A percentile compares a stretch with the other conserved stretches of the same genome.
Evolutionary conservation across 768 basidiomycete species (phyloP).

Genomic region (Pisolithus sp.): DNA sequence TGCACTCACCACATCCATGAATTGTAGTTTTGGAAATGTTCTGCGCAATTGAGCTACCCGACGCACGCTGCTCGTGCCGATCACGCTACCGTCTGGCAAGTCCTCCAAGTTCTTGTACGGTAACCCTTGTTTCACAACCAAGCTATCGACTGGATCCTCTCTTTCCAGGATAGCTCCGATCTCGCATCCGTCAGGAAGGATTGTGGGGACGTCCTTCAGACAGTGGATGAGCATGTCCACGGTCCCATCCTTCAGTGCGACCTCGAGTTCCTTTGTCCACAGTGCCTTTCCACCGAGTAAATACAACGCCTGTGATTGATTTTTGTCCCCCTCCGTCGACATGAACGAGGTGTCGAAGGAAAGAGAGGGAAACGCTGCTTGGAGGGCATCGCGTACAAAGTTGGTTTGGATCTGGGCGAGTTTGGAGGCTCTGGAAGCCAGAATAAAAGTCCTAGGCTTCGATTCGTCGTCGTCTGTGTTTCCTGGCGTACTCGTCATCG

Average conservation of each 20-base stretch:
- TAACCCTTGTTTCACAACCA: conserved; percentile 77
- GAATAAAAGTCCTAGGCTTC: conserved; percentile 40
- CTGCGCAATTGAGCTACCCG: conserved; percentile 85
- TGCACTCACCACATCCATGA: conserved; percentile 79
- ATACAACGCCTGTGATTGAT: conserved; percentile 85
- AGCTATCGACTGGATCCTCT: conserved; percentile 82
- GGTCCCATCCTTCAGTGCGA: conserved; percentile 58
- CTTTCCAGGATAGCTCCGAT: conserved; percentile 81
- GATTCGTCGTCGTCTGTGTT: background rate
- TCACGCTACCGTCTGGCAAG: conserved; percentile 77
- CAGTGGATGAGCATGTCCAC: conserved; percentile 93
- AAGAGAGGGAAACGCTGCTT: conserved; percentile 45
- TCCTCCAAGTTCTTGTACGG: conserved; percentile 72
- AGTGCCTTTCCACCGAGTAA: conserved; percentile 85
- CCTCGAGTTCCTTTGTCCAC: conserved; percentile 97
- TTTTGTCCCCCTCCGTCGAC: conserved; percentile 80
- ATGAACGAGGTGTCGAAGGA: conserved; percentile 51
- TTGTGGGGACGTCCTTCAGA: conserved; percentile 90
- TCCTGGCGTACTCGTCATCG: background rate
- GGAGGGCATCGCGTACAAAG: conserved; percentile 61
- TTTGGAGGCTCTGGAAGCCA: conserved; percentile 84
- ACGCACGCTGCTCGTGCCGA: conserved; percentile 95
- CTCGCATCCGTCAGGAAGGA: conserved; percentile 75
- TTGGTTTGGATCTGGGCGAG: conserved; percentile 90
- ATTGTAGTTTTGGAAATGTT: conserved; percentile 67